These are phyloP conservation scores for Elsinoe perseae DNA, from an alignment of 2,329 filamentous ascomycete species.

Conservation along the genomic window DNA sequence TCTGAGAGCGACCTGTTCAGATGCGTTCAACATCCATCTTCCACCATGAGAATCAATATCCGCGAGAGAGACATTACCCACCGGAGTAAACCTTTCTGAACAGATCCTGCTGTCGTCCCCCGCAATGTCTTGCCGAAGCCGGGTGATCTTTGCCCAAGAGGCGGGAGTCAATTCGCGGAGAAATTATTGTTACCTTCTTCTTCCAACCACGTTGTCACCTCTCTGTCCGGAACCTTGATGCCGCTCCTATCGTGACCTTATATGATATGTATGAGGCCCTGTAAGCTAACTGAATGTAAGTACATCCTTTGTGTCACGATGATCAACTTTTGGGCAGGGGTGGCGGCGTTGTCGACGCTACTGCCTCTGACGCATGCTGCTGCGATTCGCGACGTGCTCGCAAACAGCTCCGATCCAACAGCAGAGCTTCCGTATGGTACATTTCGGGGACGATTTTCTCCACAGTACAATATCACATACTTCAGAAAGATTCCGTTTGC, in stretches of 20 bases:
- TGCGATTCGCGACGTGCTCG: neutral
- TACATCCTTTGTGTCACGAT: neutral
- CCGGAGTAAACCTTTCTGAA: neutral
- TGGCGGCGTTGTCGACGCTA: neutral
- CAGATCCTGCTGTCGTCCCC: neutral
- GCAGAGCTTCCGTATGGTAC: slow-evolving; percentile 19
- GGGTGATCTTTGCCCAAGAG: slow-evolving; percentile 1
- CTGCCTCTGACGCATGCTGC: neutral
- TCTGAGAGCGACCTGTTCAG: no score
- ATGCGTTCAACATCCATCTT: no score
- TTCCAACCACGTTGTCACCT: neutral
- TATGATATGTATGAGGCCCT: neutral
- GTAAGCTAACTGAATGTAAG: no score
- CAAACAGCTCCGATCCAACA: neutral
- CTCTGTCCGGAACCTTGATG: neutral
- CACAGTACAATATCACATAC: slow-evolving; percentile 31
- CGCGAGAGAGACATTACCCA: neutral
- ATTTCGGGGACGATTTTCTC: slow-evolving; percentile 17
- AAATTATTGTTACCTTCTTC: slow-evolving; percentile 10
- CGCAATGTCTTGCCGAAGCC: neutral
- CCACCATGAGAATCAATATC: no score
- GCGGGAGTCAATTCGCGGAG: slow-evolving; percentile 7
- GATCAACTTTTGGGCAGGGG: neutral
- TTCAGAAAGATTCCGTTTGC: slow-evolving; percentile 56
- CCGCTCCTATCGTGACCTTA: neutral